A percentile compares a stretch with the other conserved stretches of the same genome.
phyloP scores from a whole-genome alignment of 768 basidiomycete species.

The Solioccasus polychromus region DNA sequence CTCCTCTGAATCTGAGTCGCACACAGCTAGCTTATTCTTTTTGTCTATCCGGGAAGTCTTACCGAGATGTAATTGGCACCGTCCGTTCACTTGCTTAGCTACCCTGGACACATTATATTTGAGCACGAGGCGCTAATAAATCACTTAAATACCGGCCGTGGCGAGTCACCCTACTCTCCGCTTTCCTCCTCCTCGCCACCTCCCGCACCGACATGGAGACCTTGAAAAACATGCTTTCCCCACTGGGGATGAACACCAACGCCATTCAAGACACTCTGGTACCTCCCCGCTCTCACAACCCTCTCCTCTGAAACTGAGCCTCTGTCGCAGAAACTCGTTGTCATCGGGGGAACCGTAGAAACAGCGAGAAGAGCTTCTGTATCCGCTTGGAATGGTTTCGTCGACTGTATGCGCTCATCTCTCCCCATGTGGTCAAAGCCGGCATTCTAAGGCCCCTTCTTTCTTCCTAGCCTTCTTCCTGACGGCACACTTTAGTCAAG shows the following conservation, averaged over 20 bases:
- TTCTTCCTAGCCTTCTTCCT: constrained; percentile 70
- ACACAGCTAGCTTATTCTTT: constrained; percentile 17
- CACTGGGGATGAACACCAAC: constrained; percentile 61
- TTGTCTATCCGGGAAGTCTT: constrained; percentile 24
- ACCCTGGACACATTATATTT: constrained; percentile 19
- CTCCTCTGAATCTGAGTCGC: constrained; percentile 14
- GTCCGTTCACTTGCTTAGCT: constrained; percentile 28
- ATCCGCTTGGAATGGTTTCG: constrained; percentile 87
- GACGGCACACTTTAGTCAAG: constrained; percentile 84
- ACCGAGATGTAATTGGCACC: constrained; percentile 33
- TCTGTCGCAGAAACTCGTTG: constrained; percentile 70
- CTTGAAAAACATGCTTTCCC: constrained; percentile 68
- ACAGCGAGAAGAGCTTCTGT: constrained; percentile 78
- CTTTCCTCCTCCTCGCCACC: constrained; percentile 34
- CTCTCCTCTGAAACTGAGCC: background rate
- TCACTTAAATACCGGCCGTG: constrained; percentile 38
- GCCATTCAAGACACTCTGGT: constrained; percentile 81
- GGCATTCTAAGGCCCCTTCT: constrained; percentile 13
- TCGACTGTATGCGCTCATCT: constrained; percentile 57
- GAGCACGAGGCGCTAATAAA: constrained; percentile 33
- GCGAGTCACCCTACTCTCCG: constrained; percentile 26
- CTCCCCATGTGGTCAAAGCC: background rate
- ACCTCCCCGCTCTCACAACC: constrained; percentile 15
- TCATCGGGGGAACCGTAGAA: constrained; percentile 86
- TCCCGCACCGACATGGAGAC: constrained; percentile 53